These are phyloP conservation scores for Reticulascus tulasneorum DNA, from an alignment of 2,329 filamentous ascomycete species.

Conservation along the genomic window DNA sequence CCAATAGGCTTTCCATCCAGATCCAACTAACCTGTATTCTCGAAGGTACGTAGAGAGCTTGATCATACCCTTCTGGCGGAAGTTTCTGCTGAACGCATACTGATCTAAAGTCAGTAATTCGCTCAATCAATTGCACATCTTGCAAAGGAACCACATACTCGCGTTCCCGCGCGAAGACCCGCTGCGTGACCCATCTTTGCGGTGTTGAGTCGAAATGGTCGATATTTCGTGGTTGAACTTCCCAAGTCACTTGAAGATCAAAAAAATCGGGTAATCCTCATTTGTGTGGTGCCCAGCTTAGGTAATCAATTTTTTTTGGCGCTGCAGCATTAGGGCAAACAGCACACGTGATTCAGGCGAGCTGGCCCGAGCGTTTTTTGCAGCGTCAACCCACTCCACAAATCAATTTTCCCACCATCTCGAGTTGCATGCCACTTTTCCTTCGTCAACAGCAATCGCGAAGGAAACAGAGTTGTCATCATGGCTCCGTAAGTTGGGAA, in stretches of 20 bases:
- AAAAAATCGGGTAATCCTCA: conserved; percentile 1
- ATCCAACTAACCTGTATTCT: conserved; percentile 91
- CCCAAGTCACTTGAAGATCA: neutral
- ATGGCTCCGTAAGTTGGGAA: conserved; percentile 39
- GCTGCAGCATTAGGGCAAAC: conserved; percentile 27
- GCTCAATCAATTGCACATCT: conserved; percentile 10
- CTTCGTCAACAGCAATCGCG: conserved; percentile 17
- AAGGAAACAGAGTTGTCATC: conserved; percentile 26
- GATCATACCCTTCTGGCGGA: conserved; percentile 95
- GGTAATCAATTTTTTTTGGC: conserved; percentile 32
- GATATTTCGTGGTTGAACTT: conserved; percentile 7
- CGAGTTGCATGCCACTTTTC: conserved; percentile 11
- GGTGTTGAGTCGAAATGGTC: conserved; percentile 16
- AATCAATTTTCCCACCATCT: conserved; percentile 1
- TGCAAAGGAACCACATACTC: conserved; percentile 51
- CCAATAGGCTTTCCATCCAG: too few species aligned
- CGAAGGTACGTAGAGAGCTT: conserved; percentile 89
- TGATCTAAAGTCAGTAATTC: conserved; percentile 34
- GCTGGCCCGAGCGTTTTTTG: neutral
- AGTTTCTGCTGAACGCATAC: conserved; percentile 91
- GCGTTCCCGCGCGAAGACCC: conserved; percentile 83
- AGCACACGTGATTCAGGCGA: neutral
- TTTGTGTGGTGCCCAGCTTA: conserved; percentile 4
- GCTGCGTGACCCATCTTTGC: conserved; percentile 80
- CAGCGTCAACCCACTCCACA: conserved; percentile 1